Percentiles rank a stretch among this genome's conserved stretches.
phyloP scores from a whole-genome alignment of 345 rosid genomes.

The Euphorbia lathyris region DNA sequence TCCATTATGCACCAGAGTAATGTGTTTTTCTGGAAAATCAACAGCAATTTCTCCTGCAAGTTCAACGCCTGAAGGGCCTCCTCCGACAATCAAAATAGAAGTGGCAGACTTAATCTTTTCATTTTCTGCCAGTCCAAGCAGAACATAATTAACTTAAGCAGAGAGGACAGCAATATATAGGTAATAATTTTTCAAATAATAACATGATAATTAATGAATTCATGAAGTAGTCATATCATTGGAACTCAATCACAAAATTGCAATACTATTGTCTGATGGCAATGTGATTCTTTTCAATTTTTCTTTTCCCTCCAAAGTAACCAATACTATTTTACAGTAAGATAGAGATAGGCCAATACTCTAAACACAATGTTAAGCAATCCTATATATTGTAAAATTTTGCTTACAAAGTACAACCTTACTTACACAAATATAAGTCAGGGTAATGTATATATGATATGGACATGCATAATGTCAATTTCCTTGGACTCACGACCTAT shows the following conservation, averaged over 20 bases:
- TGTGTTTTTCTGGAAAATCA: conserved; percentile 74
- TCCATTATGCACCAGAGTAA: conserved; percentile 75
- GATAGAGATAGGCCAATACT: neutral
- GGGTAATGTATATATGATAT: neutral
- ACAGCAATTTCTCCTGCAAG: conserved; percentile 84
- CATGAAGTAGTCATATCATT: neutral
- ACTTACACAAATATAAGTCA: neutral
- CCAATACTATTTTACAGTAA: neutral
- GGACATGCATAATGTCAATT: neutral
- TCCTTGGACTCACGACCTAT: neutral
- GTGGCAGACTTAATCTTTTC: conserved; percentile 67
- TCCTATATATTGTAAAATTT: neutral
- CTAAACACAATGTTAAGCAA: neutral
- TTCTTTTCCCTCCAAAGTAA: neutral
- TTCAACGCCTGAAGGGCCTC: conserved; percentile 94
- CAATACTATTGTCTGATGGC: neutral
- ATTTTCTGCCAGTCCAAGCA: conserved; percentile 42
- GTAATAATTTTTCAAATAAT: neutral
- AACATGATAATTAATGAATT: neutral
- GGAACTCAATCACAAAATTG: neutral
- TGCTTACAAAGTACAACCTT: neutral
- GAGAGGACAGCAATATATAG: neutral
- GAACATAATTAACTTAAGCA: conserved; percentile 6
- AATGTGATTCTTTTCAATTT: neutral
- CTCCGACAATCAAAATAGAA: conserved; percentile 82